phyloP scores from a whole-genome alignment of 2,329 filamentous ascomycete genomes.

The Aureobasidium zeae region DNA sequence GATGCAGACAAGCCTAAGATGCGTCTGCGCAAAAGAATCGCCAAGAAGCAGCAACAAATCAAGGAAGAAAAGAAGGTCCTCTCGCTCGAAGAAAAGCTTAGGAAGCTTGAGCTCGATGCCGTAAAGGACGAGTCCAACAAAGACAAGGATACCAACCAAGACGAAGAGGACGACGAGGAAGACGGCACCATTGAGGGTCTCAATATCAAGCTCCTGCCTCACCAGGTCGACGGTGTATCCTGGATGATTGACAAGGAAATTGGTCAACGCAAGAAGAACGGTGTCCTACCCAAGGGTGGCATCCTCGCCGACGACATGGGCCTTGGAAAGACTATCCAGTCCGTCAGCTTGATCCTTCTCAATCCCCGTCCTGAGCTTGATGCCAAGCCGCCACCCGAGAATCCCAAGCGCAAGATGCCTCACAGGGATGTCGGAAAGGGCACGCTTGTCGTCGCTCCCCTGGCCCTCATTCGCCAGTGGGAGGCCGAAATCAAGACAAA shows the following conservation, averaged over 20 bases:
- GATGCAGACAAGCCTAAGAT: conserved; percentile 49
- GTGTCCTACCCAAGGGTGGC: conserved; percentile 74
- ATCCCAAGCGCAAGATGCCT: conserved; percentile 57
- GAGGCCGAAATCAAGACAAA: conserved; percentile 85
- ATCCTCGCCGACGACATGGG: conserved; percentile 98
- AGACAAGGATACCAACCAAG: conserved; percentile 22
- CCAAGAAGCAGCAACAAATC: conserved; percentile 26
- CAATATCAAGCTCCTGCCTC: conserved; percentile 78
- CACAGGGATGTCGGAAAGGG: conserved; percentile 57
- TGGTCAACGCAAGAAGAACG: conserved; percentile 71
- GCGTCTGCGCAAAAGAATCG: conserved; percentile 36
- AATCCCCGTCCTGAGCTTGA: conserved; percentile 55
- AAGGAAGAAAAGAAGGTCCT: conserved; percentile 28
- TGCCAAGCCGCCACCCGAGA: conserved; percentile 43
- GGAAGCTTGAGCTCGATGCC: conserved; percentile 39
- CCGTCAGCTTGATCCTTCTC: conserved; percentile 75
- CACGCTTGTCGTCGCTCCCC: conserved; percentile 83
- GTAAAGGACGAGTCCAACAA: conserved; percentile 42
- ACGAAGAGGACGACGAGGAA: conserved; percentile 41
- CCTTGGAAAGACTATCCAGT: conserved; percentile 90
- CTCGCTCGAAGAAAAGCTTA: conserved; percentile 36
- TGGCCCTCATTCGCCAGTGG: conserved; percentile 96
- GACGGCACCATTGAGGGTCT: conserved; percentile 68
- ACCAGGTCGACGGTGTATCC: conserved; percentile 85
- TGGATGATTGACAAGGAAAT: conserved; percentile 96